Conservation (phyloP, 108 stramenopile genomes). For the Cyclostephanos tholiformis region DNA sequence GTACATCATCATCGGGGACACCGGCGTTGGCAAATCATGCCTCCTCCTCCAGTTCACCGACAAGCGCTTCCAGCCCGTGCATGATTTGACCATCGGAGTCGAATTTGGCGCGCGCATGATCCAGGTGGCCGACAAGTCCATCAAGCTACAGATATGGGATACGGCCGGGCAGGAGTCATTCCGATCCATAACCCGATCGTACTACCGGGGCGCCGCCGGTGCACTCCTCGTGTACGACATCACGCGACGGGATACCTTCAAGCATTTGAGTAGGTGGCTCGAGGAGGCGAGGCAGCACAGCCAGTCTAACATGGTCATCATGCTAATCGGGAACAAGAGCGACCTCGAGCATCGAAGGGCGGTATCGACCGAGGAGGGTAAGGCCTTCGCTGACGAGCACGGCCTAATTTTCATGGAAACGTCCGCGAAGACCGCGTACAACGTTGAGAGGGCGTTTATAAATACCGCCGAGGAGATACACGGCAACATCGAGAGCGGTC, state of each 20-base stretch:
- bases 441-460: conserved; percentile 99
- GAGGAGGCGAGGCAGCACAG: conserved; percentile 98
- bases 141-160: conserved; percentile 92
- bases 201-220: conserved; percentile 99
- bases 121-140: conserved; percentile 84
- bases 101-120: conserved; percentile 99
- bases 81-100: conserved; percentile 99
- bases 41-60: conserved; percentile 99
- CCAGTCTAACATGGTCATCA: conserved; percentile 98
- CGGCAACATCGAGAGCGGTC: conserved; percentile 93
- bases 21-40: conserved; percentile 99
- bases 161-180: conserved; percentile 97
- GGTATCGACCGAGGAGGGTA: conserved; percentile 89
- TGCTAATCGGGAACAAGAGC: conserved; percentile 98
- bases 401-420: conserved; percentile 99
- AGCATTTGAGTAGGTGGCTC: conserved; percentile 96
- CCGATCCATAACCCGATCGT: conserved; percentile 98
- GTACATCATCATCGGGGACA: conserved; percentile 99
- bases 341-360: conserved; percentile 94
- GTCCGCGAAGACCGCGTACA: conserved; percentile 95
- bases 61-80: conserved; percentile 99
- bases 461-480: conserved; percentile 98
- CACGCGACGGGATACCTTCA: conserved; percentile 98
- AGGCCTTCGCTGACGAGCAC: conserved; percentile 95
- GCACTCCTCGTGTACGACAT: conserved; percentile 99